phyloP scores from a whole-genome alignment of 78 protist genomes.

The Dictyostelium citrinum region DNA sequence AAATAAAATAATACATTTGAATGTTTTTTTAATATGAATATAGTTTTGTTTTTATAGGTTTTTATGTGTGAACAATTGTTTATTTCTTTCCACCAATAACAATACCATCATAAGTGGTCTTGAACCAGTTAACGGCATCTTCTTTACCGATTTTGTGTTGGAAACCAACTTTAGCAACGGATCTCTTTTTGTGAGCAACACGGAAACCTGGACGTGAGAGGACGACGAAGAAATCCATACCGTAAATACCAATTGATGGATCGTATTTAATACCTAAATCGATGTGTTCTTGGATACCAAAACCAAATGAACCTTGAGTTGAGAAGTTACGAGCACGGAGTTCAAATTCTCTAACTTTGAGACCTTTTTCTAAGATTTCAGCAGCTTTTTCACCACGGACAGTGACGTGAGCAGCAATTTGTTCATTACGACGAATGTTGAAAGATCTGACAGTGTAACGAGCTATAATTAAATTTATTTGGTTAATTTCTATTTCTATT shows the following conservation, averaged over 20 bases:
- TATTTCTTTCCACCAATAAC: slow-evolving; percentile 53
- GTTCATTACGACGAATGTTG: slow-evolving; percentile 98
- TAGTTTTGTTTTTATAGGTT: not conserved
- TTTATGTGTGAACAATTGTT: not conserved
- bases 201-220: slow-evolving; percentile 95
- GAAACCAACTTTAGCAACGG: slow-evolving; percentile 72
- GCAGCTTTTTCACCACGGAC: slow-evolving; percentile 99
- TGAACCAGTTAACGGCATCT: slow-evolving; percentile 97
- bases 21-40: not conserved
- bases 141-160: slow-evolving; percentile 87
- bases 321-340: slow-evolving; percentile 92
- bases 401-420: slow-evolving; percentile 97
- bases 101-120: slow-evolving; percentile 85
- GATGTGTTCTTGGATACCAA: slow-evolving; percentile 99
- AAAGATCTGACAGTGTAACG: slow-evolving; percentile 98
- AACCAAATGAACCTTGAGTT: slow-evolving; percentile 94
- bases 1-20: too few relatives aligned
- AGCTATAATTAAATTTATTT: slow-evolving; percentile 73
- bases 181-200: slow-evolving; percentile 87
- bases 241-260: slow-evolving; percentile 98
- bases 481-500: not conserved
- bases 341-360: slow-evolving; percentile 98
- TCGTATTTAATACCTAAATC: slow-evolving; percentile 99
- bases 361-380: slow-evolving; percentile 96
- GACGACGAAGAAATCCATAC: slow-evolving; percentile 99